Evolutionary conservation across 1,284 basidiomycete genomes (phyloP), one percentile per base, ranked within the genome.

Genomic region (Melampsora americana): DNA sequence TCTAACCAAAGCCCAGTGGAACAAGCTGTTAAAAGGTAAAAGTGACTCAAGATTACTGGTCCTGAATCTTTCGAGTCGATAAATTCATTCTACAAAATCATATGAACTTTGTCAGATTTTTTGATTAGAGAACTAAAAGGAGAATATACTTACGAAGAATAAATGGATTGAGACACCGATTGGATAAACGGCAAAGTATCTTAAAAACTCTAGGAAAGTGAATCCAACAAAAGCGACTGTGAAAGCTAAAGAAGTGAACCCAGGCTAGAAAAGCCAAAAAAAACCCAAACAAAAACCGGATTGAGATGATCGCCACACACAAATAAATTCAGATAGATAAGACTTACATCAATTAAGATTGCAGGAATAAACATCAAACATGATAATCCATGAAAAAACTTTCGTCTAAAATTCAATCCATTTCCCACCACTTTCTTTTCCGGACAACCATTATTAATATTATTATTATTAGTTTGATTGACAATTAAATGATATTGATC

Each of bases 141-240:
- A 14, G 14, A 23, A 50, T 4, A 60, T 12, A 70, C 70, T 66
- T 66, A 73, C 70, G 87, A 99, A 90, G 84, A 99, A 99, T 78
- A 98, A 85, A 84, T 99, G 96, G 32, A 99, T 88, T 14, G 89
- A 87, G 5, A 92, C 95, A 9, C 95, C 94, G 80, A 98, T 91
- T 2, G 96, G 96, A 84, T 95, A 98, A 42, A 99, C 88, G 44
- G 96, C 96, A 84, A 98, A 99, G 84, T 98, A 99, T 67, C 96
- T 91, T 78, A 95, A 87, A 84, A 96, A 97, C 84, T 97, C 94
- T 73, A 91, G 89, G 82, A 97, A 96, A n/a, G 89, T 92, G 85
- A 97, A 97, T 78, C 92, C 83, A 5, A 94, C 90, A 83, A 97
- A 97, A 5, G 93, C 94, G 32, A 90, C 89, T 79, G 92, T 95